Percentiles rank a stretch among this genome's conserved stretches.
Conservation (phyloP, 768 basidiomycete genomes). For the Phanerodontia chrysosporium region DNA sequence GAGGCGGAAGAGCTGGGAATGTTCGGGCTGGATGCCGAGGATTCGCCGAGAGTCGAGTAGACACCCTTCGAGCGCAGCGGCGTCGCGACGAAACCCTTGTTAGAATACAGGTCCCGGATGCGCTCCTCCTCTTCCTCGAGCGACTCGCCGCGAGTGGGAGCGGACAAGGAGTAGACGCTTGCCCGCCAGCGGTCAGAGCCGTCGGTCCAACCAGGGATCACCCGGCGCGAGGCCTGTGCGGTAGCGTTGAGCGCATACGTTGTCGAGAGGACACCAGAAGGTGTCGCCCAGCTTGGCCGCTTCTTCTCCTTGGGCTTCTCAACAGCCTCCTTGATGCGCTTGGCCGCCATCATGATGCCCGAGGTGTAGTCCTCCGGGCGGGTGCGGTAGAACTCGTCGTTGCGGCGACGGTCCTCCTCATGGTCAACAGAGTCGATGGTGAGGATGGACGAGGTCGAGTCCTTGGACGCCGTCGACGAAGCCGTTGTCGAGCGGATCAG, state of each 20-base stretch:
- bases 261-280: slow-evolving; percentile 22
- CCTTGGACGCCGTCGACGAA: slow-evolving; percentile 20
- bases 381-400: neutral
- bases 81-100: slow-evolving; percentile 45
- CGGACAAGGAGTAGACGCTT: slow-evolving; percentile 49
- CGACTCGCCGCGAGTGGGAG: slow-evolving; percentile 22
- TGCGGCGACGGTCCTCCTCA: slow-evolving; percentile 3
- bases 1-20: slow-evolving; percentile 4
- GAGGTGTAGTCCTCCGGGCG: slow-evolving; percentile 40
- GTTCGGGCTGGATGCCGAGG: slow-evolving; percentile 13
- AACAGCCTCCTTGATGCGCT: slow-evolving; percentile 46
- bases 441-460: neutral
- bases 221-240: slow-evolving; percentile 27
- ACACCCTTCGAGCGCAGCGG: slow-evolving; percentile 48
- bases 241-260: slow-evolving; percentile 27
- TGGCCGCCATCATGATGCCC: slow-evolving; percentile 69
- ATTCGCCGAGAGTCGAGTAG: slow-evolving; percentile 41
- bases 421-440: neutral
- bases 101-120: slow-evolving; percentile 31
- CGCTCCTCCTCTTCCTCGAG: slow-evolving; percentile 25
- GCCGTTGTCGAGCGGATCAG: slow-evolving; percentile 25
- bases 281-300: slow-evolving; percentile 25
- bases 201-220: slow-evolving; percentile 68
- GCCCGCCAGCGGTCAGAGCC: slow-evolving; percentile 66
- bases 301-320: slow-evolving; percentile 30